Evolutionary conservation across 768 basidiomycete species (phyloP).

Genomic region (Royoungia palumana): DNA sequence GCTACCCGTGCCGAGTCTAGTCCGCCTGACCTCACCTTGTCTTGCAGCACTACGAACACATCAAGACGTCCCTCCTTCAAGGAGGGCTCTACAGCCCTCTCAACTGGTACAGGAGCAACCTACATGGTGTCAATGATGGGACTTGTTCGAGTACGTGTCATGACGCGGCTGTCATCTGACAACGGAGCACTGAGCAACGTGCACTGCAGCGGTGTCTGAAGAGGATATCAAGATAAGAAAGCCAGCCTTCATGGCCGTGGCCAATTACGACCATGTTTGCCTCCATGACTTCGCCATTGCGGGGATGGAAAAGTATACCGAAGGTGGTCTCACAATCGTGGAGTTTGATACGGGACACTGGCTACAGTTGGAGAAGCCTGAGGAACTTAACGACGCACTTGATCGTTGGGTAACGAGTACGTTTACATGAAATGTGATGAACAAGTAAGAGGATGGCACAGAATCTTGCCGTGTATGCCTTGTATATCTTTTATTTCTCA

Average conservation of each 20-base stretch:
- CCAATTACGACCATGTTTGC: constrained; percentile 35
- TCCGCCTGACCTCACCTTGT: not conserved
- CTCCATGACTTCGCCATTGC: constrained; percentile 21
- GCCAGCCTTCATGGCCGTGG: constrained; percentile 39
- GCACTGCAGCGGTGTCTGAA: constrained; percentile 18
- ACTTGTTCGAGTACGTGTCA: constrained; percentile 28
- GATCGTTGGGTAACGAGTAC: constrained; percentile 29
- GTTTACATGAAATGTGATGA: constrained; percentile 12
- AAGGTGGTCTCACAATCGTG: constrained; percentile 26
- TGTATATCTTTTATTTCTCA: not conserved
- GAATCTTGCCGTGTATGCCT: not conserved
- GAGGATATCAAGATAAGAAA: constrained; percentile 28
- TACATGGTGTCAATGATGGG: constrained; percentile 26
- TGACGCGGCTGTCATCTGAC: not conserved
- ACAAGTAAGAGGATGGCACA: not conserved
- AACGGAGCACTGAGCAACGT: not conserved
- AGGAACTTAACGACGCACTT: constrained; percentile 35
- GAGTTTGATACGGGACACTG: constrained; percentile 40
- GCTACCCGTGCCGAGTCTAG: not conserved
- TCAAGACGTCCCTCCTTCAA: constrained; percentile 24
- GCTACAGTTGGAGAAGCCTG: constrained; percentile 32
- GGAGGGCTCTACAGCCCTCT: constrained; percentile 35
- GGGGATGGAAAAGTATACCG: constrained; percentile 26
- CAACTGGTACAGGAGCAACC: constrained; percentile 37
- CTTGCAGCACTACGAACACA: constrained; percentile 27